These are phyloP conservation scores for Avena atlantica DNA, from an alignment of 176 grass and related monocot species.

Conservation along the genomic window DNA sequence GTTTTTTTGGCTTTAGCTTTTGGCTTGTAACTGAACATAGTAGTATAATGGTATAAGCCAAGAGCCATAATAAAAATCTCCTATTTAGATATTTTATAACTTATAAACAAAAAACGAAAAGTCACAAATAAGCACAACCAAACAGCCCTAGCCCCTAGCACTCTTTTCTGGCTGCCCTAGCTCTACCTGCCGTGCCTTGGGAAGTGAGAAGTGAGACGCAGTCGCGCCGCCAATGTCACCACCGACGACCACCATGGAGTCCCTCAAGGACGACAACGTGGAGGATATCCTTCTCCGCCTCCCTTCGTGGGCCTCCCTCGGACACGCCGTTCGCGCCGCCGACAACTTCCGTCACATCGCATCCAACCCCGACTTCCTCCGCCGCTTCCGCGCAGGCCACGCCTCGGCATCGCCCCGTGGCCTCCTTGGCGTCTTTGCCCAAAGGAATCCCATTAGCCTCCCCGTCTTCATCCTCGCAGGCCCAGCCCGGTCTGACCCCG, in stretches of 20 bases:
- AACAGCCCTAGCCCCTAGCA: too few species aligned
- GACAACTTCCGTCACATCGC: background rate
- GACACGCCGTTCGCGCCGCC: background rate
- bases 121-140: too few species aligned
- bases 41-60: too few species aligned
- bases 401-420: slow-evolving; percentile 12
- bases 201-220: too few species aligned
- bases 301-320: background rate
- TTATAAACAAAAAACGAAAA: too few species aligned
- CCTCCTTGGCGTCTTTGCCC: background rate
- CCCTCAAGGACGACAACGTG: background rate
- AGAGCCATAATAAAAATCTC: too few species aligned
- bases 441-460: background rate
- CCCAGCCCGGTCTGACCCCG: slow-evolving; percentile 38
- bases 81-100: too few species aligned
- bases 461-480: slow-evolving; percentile 27
- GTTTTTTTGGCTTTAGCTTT: too few species aligned
- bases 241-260: background rate
- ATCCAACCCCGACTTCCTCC: background rate
- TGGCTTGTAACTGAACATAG: too few species aligned
- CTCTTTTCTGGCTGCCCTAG: too few species aligned
- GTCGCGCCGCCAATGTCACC: background rate
- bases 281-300: slow-evolving; percentile 7
- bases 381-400: slow-evolving; percentile 26
- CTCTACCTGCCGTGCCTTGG: too few species aligned